A percentile compares a stretch with the other conserved stretches of the same genome.
These are phyloP conservation scores for Neurospora sp. DNA, from an alignment of 495 filamentous ascomycete genomes.

Conservation along the genomic window DNA sequence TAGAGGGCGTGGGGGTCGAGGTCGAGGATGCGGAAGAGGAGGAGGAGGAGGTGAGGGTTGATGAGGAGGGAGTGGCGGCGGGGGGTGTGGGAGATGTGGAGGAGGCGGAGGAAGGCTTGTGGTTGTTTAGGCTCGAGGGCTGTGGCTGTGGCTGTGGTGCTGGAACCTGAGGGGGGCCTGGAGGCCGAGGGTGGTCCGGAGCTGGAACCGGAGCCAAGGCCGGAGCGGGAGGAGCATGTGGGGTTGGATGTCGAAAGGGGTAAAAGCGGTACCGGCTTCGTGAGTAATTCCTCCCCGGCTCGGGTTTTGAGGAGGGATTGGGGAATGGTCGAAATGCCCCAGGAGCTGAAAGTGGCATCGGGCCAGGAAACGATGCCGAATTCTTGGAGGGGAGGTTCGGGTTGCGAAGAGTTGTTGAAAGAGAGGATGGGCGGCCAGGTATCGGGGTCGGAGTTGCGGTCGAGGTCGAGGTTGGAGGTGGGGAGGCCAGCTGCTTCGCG, in stretches of 20 bases:
- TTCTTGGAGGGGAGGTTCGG: background rate
- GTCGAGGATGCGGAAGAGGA: background rate
- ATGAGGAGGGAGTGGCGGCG: background rate
- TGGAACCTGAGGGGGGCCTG: background rate
- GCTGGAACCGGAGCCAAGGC: too few species aligned
- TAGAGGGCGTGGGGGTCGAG: background rate
- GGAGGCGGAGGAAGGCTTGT: background rate
- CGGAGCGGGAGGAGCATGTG: background rate
- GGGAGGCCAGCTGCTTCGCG: background rate
- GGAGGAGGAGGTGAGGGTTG: background rate
- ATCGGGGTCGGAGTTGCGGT: background rate
- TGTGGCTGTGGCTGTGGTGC: background rate
- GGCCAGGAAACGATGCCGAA: background rate
- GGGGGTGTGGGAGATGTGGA: background rate
- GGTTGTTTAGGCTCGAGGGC: background rate
- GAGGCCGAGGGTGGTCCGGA: fast-evolving
- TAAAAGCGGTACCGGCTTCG: background rate
- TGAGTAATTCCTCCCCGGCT: background rate
- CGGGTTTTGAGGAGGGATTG: background rate
- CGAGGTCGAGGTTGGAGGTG: background rate
- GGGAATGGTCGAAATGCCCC: background rate
- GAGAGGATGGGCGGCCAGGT: background rate
- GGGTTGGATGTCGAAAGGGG: background rate
- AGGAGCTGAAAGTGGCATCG: background rate
- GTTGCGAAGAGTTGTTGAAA: background rate